Conservation (phyloP, 768 basidiomycete genomes). For the Amanita muscaria region DNA sequence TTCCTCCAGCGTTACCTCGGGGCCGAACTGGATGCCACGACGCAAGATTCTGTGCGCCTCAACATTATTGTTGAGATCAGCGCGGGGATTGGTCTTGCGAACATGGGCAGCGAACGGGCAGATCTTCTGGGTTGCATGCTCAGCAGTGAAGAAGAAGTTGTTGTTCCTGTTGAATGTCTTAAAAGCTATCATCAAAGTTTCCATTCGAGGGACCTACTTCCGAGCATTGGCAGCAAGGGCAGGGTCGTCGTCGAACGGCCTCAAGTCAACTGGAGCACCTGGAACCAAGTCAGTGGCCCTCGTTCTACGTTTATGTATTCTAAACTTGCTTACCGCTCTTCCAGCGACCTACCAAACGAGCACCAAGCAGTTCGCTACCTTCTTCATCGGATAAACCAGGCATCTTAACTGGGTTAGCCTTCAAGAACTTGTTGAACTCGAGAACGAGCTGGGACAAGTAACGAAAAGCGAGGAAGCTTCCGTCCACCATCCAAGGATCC, state of each 20-base stretch:
- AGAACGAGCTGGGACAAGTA: slow-evolving; percentile 44
- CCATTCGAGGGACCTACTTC: slow-evolving; percentile 16
- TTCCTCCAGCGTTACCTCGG: slow-evolving; percentile 37
- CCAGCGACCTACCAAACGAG: slow-evolving; percentile 48
- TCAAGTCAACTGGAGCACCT: slow-evolving; percentile 39
- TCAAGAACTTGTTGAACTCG: slow-evolving; percentile 40
- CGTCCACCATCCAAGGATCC: slow-evolving; percentile 39
- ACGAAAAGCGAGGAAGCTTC: slow-evolving; percentile 44
- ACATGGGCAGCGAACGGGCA: slow-evolving; percentile 43
- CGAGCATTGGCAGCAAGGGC: slow-evolving; percentile 25
- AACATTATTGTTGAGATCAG: slow-evolving; percentile 28
- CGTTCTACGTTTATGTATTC: not conserved
- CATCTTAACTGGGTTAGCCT: slow-evolving; percentile 28
- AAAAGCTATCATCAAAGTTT: not conserved
- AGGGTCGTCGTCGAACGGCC: slow-evolving; percentile 35
- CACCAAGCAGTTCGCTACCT: slow-evolving; percentile 44
- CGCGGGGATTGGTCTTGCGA: slow-evolving; percentile 40
- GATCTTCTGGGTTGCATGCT: slow-evolving; percentile 25
- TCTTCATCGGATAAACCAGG: slow-evolving; percentile 28
- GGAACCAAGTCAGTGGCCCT: slow-evolving; percentile 7
- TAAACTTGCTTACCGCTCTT: slow-evolving; percentile 42
- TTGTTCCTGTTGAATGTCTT: slow-evolving; percentile 24
- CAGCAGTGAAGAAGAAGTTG: slow-evolving; percentile 31
- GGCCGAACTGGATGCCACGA: slow-evolving; percentile 43
- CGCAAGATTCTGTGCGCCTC: slow-evolving; percentile 34